phyloP scores from a whole-genome alignment of 345 rosid genomes.

The Eucalyptus virginea region DNA sequence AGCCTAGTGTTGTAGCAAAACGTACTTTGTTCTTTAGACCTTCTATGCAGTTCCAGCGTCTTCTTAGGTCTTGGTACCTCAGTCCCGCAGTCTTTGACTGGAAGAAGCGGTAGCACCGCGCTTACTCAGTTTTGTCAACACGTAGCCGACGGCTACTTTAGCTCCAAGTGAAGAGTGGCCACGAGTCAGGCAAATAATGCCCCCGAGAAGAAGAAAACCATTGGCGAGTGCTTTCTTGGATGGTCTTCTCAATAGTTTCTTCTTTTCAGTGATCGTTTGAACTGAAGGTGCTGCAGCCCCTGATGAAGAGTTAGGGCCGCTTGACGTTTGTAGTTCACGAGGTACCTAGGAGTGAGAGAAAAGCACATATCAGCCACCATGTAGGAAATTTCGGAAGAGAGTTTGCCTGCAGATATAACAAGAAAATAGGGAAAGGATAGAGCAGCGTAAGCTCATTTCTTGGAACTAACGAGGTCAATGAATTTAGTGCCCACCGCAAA shows the following conservation, averaged over 20 bases:
- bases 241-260: conserved; percentile 38
- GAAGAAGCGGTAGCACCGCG: conserved; percentile 28
- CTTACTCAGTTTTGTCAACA: conserved; percentile 64
- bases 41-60: background rate
- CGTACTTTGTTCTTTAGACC: background rate
- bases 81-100: conserved; percentile 15
- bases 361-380: background rate
- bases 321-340: conserved; percentile 23
- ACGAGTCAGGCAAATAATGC: conserved; percentile 60
- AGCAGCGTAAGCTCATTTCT: background rate
- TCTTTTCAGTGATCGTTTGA: conserved; percentile 1
- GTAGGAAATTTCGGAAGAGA: background rate
- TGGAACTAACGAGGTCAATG: background rate
- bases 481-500: background rate
- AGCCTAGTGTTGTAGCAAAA: background rate
- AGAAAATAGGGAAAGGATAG: background rate
- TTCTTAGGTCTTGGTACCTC: background rate
- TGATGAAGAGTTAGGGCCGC: background rate
- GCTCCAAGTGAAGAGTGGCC: conserved; percentile 69
- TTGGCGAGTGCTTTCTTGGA: conserved; percentile 58
- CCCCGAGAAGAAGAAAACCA: conserved; percentile 63
- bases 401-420: background rate
- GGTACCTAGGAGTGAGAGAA: conserved; percentile 40
- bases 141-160: conserved; percentile 73
- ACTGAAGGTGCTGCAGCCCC: background rate